Conservation (phyloP, 352 stramenopile genomes). For the Phytophthora fragariae region DNA sequence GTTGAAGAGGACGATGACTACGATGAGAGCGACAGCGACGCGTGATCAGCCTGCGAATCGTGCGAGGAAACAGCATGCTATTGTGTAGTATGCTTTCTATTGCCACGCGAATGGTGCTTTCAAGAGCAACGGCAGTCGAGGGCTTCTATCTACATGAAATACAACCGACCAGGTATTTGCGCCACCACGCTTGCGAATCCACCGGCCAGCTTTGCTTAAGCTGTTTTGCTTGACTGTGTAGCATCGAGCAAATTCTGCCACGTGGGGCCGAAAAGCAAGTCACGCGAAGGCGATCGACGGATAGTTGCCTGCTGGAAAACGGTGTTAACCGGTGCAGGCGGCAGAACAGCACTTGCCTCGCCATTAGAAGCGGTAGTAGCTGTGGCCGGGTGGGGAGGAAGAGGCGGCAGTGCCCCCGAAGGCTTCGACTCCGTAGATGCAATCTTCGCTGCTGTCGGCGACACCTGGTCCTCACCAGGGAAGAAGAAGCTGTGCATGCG, state of each 20-base stretch:
- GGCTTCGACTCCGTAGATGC: slow-evolving; percentile 9
- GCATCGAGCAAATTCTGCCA: slow-evolving; percentile 67
- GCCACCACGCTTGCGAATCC: slow-evolving; percentile 13
- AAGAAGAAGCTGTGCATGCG: slow-evolving; percentile 89
- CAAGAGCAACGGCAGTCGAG: slow-evolving; percentile 20
- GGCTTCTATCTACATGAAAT: slow-evolving; percentile 37
- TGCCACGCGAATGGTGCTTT: slow-evolving; percentile 27
- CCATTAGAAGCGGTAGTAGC: slow-evolving; percentile 18
- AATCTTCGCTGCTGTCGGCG: slow-evolving; percentile 8
- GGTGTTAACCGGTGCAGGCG: slow-evolving; percentile 17
- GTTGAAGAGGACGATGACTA: slow-evolving; percentile 82
- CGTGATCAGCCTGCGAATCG: slow-evolving; percentile 4
- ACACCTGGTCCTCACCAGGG: slow-evolving; percentile 24
- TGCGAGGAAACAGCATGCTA: slow-evolving; percentile 8
- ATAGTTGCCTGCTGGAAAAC: slow-evolving; percentile 45
- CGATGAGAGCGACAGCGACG: slow-evolving; percentile 77
- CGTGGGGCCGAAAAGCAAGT: slow-evolving; percentile 74
- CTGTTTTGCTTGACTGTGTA: slow-evolving; percentile 29
- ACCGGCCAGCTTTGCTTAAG: slow-evolving; percentile 24
- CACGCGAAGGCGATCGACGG: slow-evolving; percentile 69
- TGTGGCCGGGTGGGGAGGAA: slow-evolving; percentile 30
- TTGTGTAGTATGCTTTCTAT: slow-evolving; percentile 36
- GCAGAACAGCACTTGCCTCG: slow-evolving; percentile 2
- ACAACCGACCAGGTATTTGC: slow-evolving; percentile 33
- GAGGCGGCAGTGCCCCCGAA: slow-evolving; percentile 23